A percentile compares a stretch with the other conserved stretches of the same genome.
Evolutionary conservation across 345 rosid genomes (phyloP).

Genomic region (Xanthoceras sorbifolium): DNA sequence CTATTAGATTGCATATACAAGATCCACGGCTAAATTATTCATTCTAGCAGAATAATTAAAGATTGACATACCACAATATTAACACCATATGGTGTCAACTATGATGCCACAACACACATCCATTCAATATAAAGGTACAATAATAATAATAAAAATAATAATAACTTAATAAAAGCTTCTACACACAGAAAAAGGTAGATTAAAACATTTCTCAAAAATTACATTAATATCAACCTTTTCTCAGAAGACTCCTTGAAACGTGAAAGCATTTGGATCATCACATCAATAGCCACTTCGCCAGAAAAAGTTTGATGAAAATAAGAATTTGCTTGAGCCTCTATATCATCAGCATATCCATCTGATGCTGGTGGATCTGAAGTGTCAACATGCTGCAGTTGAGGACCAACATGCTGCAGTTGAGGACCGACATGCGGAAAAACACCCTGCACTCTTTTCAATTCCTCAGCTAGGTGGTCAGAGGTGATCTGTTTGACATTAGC

Average conservation of each 20-base stretch:
- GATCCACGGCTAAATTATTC: not conserved
- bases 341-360: slow-evolving; percentile 34
- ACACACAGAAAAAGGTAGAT: not conserved
- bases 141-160: not conserved
- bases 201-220: not conserved
- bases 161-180: not conserved
- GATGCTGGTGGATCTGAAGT: slow-evolving; percentile 31
- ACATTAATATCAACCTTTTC: slow-evolving; percentile 24
- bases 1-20: not conserved
- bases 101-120: not conserved
- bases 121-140: not conserved
- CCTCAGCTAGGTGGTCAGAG: slow-evolving; percentile 33
- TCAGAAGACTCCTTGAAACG: slow-evolving; percentile 38
- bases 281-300: slow-evolving; percentile 35
- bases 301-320: slow-evolving; percentile 43
- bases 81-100: not conserved
- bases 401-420: slow-evolving; percentile 26
- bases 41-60: not conserved
- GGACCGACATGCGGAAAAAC: slow-evolving; percentile 23
- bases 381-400: slow-evolving; percentile 31
- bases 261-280: slow-evolving; percentile 41
- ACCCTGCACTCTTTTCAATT: slow-evolving; percentile 27
- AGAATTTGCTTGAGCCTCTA: slow-evolving; percentile 43
- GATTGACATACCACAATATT: not conserved
- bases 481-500: slow-evolving; percentile 23